These are phyloP conservation scores for Deuterostichococcus epilithicus DNA, from an alignment of 139 green algal genomes.

Conservation along the genomic window DNA sequence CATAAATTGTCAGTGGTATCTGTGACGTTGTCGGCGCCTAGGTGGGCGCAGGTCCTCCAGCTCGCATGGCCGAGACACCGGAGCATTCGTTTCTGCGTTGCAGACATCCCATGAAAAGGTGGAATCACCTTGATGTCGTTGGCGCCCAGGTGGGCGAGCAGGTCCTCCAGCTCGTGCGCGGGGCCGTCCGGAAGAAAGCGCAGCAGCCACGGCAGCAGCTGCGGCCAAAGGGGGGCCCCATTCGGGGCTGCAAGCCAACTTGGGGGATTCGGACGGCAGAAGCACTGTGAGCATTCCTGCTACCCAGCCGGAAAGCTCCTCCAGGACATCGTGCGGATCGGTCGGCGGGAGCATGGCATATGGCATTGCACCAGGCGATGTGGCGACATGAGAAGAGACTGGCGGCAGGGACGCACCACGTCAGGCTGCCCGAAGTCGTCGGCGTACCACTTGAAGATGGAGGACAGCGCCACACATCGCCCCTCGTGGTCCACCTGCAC, in stretches of 20 bases:
- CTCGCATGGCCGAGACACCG: slow-evolving; percentile 14
- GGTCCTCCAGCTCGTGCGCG: slow-evolving; percentile 18
- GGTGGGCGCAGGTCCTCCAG: not conserved
- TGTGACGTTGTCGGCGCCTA: not conserved
- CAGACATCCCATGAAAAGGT: slow-evolving; percentile 18
- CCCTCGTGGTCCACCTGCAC: slow-evolving; percentile 52
- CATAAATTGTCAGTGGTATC: not conserved
- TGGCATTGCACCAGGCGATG: no score
- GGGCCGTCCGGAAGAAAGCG: slow-evolving; percentile 27
- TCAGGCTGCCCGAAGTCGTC: slow-evolving; percentile 66
- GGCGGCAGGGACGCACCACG: not conserved
- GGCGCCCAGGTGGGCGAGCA: slow-evolving; percentile 31
- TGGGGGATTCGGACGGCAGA: no score
- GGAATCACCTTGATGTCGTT: slow-evolving; percentile 20
- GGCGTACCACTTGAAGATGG: slow-evolving; percentile 90
- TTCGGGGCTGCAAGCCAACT: no score
- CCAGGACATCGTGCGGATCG: no score
- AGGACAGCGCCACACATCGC: slow-evolving; percentile 60
- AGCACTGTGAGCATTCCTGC: no score
- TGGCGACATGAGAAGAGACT: no score
- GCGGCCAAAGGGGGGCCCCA: not conserved
- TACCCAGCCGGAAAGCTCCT: no score
- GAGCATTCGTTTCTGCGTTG: slow-evolving; percentile 25
- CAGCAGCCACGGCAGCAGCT: slow-evolving; percentile 52
- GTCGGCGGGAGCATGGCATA: no score